Percentiles rank a stretch among this genome's conserved stretches.
Conservation (phyloP, 371 early-diverging fungal species). For the Choanephora cucurbitarum region DNA sequence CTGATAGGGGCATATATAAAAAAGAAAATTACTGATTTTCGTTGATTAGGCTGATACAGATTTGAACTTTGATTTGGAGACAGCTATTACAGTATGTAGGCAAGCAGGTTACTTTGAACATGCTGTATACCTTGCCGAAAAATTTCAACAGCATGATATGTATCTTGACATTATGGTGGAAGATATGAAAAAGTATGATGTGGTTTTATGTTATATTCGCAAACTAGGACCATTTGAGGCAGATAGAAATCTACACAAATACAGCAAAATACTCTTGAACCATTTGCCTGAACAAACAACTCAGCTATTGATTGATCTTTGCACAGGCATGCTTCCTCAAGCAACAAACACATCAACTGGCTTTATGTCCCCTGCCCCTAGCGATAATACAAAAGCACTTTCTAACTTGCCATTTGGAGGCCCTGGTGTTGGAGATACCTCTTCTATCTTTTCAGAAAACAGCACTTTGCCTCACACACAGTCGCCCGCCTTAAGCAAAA, state of each 20-base stretch:
- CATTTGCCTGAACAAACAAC: conserved; percentile 80
- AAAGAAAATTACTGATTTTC: not conserved
- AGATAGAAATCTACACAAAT: conserved; percentile 67
- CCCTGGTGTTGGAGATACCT: conserved; percentile 7
- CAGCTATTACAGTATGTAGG: conserved; percentile 92
- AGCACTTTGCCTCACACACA: not conserved
- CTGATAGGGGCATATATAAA: not conserved
- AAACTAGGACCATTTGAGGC: conserved; percentile 61
- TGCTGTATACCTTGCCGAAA: conserved; percentile 84
- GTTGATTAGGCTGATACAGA: conserved; percentile 61
- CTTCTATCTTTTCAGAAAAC: conserved; percentile 20
- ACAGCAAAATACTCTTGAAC: conserved; percentile 76
- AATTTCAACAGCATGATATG: conserved; percentile 79
- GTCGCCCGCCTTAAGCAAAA: conserved; percentile 6
- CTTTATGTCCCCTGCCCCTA: conserved; percentile 31
- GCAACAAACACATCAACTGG: conserved; percentile 12
- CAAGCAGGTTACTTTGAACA: conserved; percentile 88
- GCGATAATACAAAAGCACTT: conserved; percentile 20
- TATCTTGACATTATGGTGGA: conserved; percentile 81
- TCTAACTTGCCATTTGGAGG: conserved; percentile 48
- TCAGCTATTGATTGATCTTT: conserved; percentile 75
- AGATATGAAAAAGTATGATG: conserved; percentile 78
- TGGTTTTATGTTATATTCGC: conserved; percentile 71
- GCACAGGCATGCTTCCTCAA: conserved; percentile 52
- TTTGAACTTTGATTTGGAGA: conserved; percentile 86